A percentile compares a stretch with the other conserved stretches of the same genome.
Evolutionary conservation across 139 green algal genomes (phyloP).

Genomic region (Trebouxia sp.): DNA sequence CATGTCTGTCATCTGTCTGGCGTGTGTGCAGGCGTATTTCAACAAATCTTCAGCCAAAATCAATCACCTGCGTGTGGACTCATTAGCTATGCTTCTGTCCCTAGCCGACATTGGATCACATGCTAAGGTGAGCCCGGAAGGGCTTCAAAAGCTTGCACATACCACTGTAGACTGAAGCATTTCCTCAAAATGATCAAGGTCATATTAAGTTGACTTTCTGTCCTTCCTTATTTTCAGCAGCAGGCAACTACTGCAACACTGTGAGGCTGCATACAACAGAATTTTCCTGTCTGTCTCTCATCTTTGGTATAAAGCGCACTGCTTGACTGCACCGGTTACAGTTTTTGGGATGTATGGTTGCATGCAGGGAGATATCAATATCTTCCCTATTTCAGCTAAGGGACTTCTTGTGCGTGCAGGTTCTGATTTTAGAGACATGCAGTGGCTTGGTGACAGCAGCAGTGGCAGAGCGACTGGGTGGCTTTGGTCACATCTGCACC

Average conservation of each 20-base stretch:
- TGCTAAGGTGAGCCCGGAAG: constrained; percentile 32
- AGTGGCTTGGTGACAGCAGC: constrained; percentile 69
- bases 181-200: too few relatives aligned
- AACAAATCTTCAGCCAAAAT: constrained; percentile 46
- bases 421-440: constrained; percentile 77
- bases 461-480: constrained; percentile 76
- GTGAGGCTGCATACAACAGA: not conserved
- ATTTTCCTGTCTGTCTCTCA: not conserved
- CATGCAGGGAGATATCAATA: not conserved
- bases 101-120: constrained; percentile 77
- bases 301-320: not conserved
- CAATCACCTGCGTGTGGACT: constrained; percentile 72
- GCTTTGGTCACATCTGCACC: constrained; percentile 57
- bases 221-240: too few relatives aligned
- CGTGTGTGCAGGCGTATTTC: constrained; percentile 48
- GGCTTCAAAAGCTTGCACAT: not conserved
- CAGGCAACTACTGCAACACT: too few relatives aligned
- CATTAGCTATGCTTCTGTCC: constrained; percentile 68
- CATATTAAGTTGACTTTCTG: too few relatives aligned
- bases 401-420: constrained; percentile 1
- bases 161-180: too few relatives aligned
- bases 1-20: not conserved
- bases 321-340: constrained; percentile 32
- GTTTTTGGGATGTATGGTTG: constrained; percentile 21
- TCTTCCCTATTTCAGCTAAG: not conserved